Conservation (phyloP, 805 yeast genomes). For the Candida qinlingensis region DNA sequence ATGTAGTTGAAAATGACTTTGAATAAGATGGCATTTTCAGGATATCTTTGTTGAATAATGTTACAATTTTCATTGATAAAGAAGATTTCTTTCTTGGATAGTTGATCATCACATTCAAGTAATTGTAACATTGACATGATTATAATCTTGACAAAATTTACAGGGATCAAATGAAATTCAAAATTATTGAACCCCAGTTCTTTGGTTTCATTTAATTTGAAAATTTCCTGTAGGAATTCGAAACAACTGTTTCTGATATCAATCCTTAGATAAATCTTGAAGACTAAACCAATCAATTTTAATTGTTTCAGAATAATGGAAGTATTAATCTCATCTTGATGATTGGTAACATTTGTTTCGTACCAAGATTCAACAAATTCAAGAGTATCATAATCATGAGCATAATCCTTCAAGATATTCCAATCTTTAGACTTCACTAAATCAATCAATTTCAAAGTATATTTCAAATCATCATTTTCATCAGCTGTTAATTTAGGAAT, state of each 20-base stretch:
- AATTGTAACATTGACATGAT: conserved; percentile 19
- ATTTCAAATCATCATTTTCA: conserved; percentile 12
- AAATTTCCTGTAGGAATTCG: conserved; percentile 12
- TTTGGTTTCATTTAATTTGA: conserved; percentile 9
- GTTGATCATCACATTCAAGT: conserved; percentile 8
- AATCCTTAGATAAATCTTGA: conserved; percentile 17
- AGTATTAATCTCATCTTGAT: conserved; percentile 21
- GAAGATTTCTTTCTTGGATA: conserved; percentile 7
- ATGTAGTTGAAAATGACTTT: conserved; percentile 12
- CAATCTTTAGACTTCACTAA: conserved; percentile 5
- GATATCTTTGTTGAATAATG: conserved; percentile 22
- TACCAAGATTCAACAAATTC: conserved; percentile 32
- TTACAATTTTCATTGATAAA: conserved; percentile 14
- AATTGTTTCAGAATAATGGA: conserved; percentile 6
- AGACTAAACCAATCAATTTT: conserved; percentile 8
- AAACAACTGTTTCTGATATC: conserved; percentile 12
- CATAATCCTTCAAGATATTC: conserved; percentile 10
- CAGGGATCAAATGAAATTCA: conserved; percentile 25
- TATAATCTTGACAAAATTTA: conserved; percentile 22
- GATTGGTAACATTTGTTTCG: conserved; percentile 22
- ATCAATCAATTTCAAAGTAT: conserved; percentile 9
- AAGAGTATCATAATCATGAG: conserved; percentile 2
- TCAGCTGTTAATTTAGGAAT: conserved; percentile 29
- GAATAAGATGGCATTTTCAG: conserved; percentile 23
- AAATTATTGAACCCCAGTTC: conserved; percentile 22